Base-by-base conservation (phyloP, 257 asterid species). In the Gardenia jasminoides region DNA sequence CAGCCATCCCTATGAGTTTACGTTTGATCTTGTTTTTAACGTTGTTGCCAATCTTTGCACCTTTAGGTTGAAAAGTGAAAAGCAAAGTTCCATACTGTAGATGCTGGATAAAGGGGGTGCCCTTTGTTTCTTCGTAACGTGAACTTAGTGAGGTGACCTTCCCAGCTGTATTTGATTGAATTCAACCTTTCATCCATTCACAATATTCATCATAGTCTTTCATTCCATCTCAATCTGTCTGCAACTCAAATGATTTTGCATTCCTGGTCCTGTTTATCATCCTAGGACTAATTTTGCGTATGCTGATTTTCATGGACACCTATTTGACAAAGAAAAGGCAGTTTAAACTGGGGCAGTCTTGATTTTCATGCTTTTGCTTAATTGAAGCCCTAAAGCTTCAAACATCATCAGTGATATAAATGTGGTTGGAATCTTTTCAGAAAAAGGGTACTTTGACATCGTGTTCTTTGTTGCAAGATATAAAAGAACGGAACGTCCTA, bases 61-160 rank as follows among this genome's bases (percentile, higher is more conserved):
- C 70, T 76, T 64, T 64, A 41, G 2, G 80, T 68, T 36, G 80
- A 67, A 78, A 76, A 50, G 80, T 76, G 65, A n/a, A 67, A 33
- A 44, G 41, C 73, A 82, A 74, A 75, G 80, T 61, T 39, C 70
- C 50, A 30, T 59, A 74, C 56, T 59, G 70, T 26, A 70, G 28
- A 73, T 70, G 83, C 81, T 79, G 86, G 78, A 52, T 83, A 83
- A 83, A 83, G 86, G 52, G 76, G 70, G 70, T 69, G 64, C 71
- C 24, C 72, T 43, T 47, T 83, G 83, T 75, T 70, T 70, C 31
- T 79, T 72, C 78, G 71, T 36, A 76, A 46, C 33, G 46, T 70
- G 28, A 81, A 72, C 31, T 54, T 33, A 11, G 76, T 70, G 76
- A 79, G 58, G 75, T 70, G 75, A 70, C 75, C 75, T 17, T 69